These are phyloP conservation scores for Lippia alba DNA, from an alignment of 305 asterid genomes.

Conservation along the genomic window DNA sequence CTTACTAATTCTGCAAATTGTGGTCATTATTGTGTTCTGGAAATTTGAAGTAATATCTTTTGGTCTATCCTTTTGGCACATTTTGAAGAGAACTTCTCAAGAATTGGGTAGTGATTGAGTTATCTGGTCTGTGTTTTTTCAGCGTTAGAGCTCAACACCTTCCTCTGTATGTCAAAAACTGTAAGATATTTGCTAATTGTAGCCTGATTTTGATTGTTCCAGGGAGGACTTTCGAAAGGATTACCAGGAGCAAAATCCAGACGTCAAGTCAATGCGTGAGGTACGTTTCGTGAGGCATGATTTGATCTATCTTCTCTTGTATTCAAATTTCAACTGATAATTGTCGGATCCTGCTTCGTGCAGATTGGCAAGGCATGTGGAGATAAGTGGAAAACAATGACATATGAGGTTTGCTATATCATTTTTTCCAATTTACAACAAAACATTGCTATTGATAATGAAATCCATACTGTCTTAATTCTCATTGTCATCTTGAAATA, in stretches of 20 bases:
- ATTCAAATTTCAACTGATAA: conserved; percentile 17
- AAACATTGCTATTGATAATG: conserved; percentile 2
- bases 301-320: conserved; percentile 10
- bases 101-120: conserved; percentile 14
- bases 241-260: conserved; percentile 82
- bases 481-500: conserved; percentile 4
- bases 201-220: conserved; percentile 28
- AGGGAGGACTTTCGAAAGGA: conserved; percentile 99
- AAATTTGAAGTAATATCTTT: not conserved
- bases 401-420: conserved; percentile 67
- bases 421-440: conserved; percentile 2
- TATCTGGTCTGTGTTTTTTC: not conserved
- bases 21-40: not conserved
- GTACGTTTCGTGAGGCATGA: conserved; percentile 44
- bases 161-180: not conserved
- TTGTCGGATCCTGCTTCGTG: conserved; percentile 32
- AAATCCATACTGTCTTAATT: conserved; percentile 26
- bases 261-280: conserved; percentile 88
- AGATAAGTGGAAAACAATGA: conserved; percentile 93
- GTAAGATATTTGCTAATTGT: not conserved
- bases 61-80: not conserved
- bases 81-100: not conserved
- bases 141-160: conserved; percentile 17
- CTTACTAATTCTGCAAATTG: not conserved
- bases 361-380: conserved; percentile 97